Base-by-base conservation (phyloP, 2,329 filamentous ascomycete genomes). In the Aaosphaeria arxii region DNA sequence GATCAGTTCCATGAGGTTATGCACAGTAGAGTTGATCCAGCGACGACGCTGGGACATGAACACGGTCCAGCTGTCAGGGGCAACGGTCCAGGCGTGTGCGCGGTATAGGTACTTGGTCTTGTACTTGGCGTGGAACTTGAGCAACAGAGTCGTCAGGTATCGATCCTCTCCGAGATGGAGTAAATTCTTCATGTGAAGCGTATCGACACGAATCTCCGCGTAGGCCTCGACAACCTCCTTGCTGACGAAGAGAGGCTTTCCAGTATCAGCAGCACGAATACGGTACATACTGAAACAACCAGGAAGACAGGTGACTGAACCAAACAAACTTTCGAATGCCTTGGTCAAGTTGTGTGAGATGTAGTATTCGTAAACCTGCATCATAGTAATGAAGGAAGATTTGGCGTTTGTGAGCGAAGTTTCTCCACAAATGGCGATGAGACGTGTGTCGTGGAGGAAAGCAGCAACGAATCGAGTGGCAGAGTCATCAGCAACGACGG, bases 221-320 rank as follows among this genome's bases (percentile, higher is more conserved):
- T 99, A 99, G 43, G 83, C 79, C 3, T 96, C 86, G 11, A 97
- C 84, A 30, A 99, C 83, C 66, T 97, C 94, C 55, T 87, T 86
- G 71, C 91, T 96, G 61, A 99, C 91, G 68, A 99, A 97, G 30
- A 99, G 81, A 9, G 94, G 94, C 74, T 97, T 97, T 62, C 91
- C 92, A 11, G 86, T 90, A 71, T 97, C 94, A 5, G 91, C 89
- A 30, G 94, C 90, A 54, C 94, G 89, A 64, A 99, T 91, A 61
- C 94, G 88, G 74, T 96, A 99, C 94, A 99, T 99, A 62, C 88
- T 91, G 82, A 97, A 99, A 82, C 94, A 99, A 77, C 94, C 94
- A 28, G 94, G 94, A 67, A 99, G 79, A 81, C 94, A 99, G 44
- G 94, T 99, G 59, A 99, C 92, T 58, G 89, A 95, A 49, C 92